Conservation (phyloP, 257 asterid genomes). For the Vinca minor region DNA sequence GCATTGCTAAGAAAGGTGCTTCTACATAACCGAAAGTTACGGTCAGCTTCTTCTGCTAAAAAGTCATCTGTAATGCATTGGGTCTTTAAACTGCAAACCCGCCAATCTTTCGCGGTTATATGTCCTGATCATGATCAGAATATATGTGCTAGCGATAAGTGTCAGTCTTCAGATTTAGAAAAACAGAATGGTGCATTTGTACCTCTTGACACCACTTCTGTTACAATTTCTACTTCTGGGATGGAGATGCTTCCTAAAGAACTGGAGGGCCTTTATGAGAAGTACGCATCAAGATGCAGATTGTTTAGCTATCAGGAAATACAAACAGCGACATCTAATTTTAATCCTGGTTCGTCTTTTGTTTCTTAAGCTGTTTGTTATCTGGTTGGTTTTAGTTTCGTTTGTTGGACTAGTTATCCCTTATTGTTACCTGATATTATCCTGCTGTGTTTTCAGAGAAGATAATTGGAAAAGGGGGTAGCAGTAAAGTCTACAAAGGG, state of each 20-base stretch:
- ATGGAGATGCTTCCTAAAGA: constrained; percentile 28
- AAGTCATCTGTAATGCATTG: constrained; percentile 42
- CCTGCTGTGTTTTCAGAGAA: constrained; percentile 39
- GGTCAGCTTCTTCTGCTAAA: constrained; percentile 33
- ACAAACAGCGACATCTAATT: constrained; percentile 54
- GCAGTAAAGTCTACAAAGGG: constrained; percentile 78
- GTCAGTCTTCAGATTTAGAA: constrained; percentile 26
- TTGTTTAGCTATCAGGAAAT: constrained; percentile 70
- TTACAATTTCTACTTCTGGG: constrained; percentile 20
- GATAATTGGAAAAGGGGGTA: constrained; percentile 86
- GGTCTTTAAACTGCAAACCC: constrained; percentile 44
- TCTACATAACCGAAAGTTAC: constrained; percentile 23
- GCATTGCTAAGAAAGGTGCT: constrained; percentile 41
- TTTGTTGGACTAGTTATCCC: constrained; percentile 1
- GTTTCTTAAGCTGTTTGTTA: neutral
- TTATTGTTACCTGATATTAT: constrained; percentile 1
- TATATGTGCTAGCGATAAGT: constrained; percentile 25
- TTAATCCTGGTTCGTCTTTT: constrained; percentile 40
- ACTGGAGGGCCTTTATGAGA: constrained; percentile 48
- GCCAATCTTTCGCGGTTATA: constrained; percentile 52
- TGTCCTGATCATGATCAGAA: constrained; percentile 63
- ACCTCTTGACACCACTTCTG: constrained; percentile 20
- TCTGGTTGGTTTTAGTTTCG: neutral
- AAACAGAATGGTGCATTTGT: constrained; percentile 37
- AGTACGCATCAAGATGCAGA: constrained; percentile 43